Conservation (phyloP, 306 rosid genomes). For the Medicago truncatula region MtrunA17r5.0-ANR NC_053045.1:52841001-52841500, state of each 20-base stretch:
- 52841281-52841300: background rate
- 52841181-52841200: constrained; percentile 90
- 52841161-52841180: constrained; percentile 89
- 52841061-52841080: constrained; percentile 89
- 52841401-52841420: too few species aligned
- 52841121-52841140: constrained; percentile 74
- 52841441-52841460: too few species aligned
- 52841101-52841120: constrained; percentile 77
- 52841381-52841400: background rate
- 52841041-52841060: constrained; percentile 75
- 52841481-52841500: too few species aligned
- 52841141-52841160: constrained; percentile 74
- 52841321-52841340: background rate
- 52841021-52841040: constrained; percentile 62
- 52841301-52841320: background rate
- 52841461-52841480: too few species aligned
- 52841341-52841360: background rate
- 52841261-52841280: background rate
- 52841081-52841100: constrained; percentile 84
- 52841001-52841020: constrained; percentile 74
- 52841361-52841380: background rate
- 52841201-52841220: constrained; percentile 80
- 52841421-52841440: too few species aligned
- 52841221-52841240: constrained; percentile 55
- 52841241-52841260: constrained; percentile 42